These are phyloP conservation scores for Porogramme epimiltina DNA, from an alignment of 1,284 basidiomycete species.

Conservation along the genomic window DNA sequence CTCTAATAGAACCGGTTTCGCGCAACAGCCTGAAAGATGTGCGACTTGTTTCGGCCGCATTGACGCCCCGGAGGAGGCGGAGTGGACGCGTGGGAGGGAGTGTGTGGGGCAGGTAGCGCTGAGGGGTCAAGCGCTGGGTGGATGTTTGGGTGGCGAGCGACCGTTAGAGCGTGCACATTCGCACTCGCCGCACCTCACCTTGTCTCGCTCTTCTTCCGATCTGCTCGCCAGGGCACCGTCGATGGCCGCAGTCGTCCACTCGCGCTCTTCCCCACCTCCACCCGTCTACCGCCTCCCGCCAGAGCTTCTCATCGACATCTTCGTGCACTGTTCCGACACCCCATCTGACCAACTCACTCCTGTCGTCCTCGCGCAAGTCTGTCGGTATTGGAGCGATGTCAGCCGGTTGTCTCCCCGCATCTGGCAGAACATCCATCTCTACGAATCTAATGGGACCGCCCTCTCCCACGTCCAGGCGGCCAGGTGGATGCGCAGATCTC, in stretches of 20 bases:
- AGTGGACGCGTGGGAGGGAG: too few relatives aligned
- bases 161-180: too few relatives aligned
- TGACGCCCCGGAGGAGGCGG: too few relatives aligned
- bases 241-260: too few relatives aligned
- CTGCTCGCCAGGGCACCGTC: too few relatives aligned
- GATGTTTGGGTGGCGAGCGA: too few relatives aligned
- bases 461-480: slow-evolving; percentile 48
- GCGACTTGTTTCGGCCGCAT: too few relatives aligned
- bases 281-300: slow-evolving; percentile 46
- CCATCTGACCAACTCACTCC: slow-evolving; percentile 44
- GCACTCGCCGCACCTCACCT: too few relatives aligned
- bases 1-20: slow-evolving; percentile 10
- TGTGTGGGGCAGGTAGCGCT: too few relatives aligned
- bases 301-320: slow-evolving; percentile 67
- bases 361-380: slow-evolving; percentile 52
- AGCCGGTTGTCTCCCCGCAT: slow-evolving; percentile 51
- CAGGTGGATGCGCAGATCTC: slow-evolving; percentile 55
- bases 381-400: slow-evolving; percentile 43
- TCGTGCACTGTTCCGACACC: slow-evolving; percentile 42
- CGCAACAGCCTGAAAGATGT: too few relatives aligned
- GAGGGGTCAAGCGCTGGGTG: too few relatives aligned
- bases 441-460: slow-evolving; percentile 39
- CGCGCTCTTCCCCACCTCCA: neutral
- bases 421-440: slow-evolving; percentile 60
- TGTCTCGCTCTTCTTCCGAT: too few relatives aligned